Evolutionary conservation across 2,329 filamentous ascomycete species (phyloP).

Genomic region (Monosporascus sp.): DNA sequence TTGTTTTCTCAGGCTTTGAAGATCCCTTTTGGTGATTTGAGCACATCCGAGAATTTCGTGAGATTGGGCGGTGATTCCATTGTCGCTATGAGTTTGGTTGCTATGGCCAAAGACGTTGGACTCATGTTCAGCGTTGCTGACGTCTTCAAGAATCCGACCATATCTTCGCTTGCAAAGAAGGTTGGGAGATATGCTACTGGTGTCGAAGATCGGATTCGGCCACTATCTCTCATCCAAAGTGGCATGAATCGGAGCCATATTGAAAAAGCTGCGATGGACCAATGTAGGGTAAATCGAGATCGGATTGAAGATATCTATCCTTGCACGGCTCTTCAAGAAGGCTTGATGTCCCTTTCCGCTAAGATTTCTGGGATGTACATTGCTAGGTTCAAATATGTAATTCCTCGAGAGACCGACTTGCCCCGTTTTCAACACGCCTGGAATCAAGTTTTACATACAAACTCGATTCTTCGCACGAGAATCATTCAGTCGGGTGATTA

Average conservation of each 20-base stretch:
- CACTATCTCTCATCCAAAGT: not conserved
- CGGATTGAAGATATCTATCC: slow-evolving; percentile 23
- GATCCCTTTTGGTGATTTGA: slow-evolving; percentile 35
- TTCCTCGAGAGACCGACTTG: not conserved
- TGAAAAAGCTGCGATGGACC: not conserved
- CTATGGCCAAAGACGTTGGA: slow-evolving; percentile 28
- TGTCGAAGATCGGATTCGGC: no score
- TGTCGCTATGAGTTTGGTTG: slow-evolving; percentile 36
- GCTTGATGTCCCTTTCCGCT: slow-evolving; percentile 22
- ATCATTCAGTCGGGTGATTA: no score
- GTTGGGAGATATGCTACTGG: no score
- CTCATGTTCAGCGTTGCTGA: slow-evolving; percentile 27
- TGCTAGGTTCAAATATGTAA: not conserved
- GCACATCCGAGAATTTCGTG: slow-evolving; percentile 30
- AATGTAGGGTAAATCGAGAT: not conserved
- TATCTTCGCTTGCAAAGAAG: slow-evolving; percentile 8
- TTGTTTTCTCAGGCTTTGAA: slow-evolving; percentile 24
- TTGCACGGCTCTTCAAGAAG: slow-evolving; percentile 24
- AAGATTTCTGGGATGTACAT: slow-evolving; percentile 13
- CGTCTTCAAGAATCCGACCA: slow-evolving; percentile 24
- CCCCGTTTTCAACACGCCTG: not conserved
- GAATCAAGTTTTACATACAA: no score
- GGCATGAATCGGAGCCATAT: not conserved
- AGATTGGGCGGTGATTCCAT: slow-evolving; percentile 41
- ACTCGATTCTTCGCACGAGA: no score